Conservation (phyloP, 352 stramenopile species). For the Globisporangium mamillatum region DNA sequence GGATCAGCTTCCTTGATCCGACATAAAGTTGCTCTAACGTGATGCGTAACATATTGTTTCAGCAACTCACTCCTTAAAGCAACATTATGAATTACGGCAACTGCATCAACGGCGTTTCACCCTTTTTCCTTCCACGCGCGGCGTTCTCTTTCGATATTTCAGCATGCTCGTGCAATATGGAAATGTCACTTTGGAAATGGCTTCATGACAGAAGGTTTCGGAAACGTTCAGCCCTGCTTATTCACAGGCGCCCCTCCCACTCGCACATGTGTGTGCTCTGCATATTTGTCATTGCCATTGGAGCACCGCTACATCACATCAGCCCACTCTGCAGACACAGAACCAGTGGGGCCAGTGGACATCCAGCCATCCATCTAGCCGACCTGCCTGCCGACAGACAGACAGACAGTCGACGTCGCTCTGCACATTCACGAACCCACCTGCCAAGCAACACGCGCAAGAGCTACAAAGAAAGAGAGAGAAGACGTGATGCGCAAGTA, state of each 20-base stretch:
- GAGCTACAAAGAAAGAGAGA: not conserved
- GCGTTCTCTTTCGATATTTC: no score
- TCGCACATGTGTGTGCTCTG: not conserved
- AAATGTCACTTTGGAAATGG: no score
- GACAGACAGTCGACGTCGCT: no score
- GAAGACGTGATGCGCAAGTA: conserved; percentile 53
- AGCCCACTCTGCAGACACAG: not conserved
- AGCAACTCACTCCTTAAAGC: no score
- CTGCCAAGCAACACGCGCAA: not conserved
- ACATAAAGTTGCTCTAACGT: no score
- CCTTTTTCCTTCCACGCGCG: no score
- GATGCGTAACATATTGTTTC: no score
- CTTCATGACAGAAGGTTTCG: not conserved
- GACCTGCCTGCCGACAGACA: not conserved
- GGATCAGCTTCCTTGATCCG: no score
- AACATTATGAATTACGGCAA: no score
- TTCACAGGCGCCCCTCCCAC: not conserved
- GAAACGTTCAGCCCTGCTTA: not conserved
- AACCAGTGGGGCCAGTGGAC: not conserved
- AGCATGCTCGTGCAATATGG: no score
- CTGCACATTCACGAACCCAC: conserved; percentile 2
- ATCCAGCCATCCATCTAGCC: not conserved
- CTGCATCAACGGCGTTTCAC: no score
- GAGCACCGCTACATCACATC: not conserved
- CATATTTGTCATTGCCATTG: not conserved